Evolutionary conservation across 345 rosid species (phyloP).

Genomic region (Eucalyptus sideroxylon): DNA sequence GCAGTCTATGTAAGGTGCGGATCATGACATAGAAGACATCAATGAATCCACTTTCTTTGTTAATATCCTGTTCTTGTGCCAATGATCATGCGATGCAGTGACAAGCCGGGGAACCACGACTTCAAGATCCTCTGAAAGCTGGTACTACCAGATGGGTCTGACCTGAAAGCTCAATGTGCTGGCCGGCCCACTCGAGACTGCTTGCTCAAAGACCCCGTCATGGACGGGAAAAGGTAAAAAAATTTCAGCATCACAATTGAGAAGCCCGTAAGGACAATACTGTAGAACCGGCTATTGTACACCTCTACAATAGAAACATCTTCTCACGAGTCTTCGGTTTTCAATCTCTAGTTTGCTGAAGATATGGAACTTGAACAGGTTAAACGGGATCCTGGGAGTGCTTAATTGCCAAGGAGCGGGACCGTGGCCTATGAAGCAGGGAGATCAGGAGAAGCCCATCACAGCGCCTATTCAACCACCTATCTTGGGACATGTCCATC

Average conservation of each 20-base stretch:
- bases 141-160: constrained; percentile 48
- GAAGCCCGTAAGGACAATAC: not conserved
- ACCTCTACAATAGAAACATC: not conserved
- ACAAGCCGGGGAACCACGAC: constrained; percentile 33
- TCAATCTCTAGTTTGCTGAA: constrained; percentile 26
- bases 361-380: constrained; percentile 24
- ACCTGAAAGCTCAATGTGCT: constrained; percentile 42
- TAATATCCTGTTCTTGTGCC: not conserved
- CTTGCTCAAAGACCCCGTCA: constrained; percentile 38
- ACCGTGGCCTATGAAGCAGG: not conserved
- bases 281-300: not conserved
- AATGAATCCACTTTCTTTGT: not conserved
- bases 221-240: constrained; percentile 38
- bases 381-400: not conserved
- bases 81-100: not conserved
- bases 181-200: constrained; percentile 59
- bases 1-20: constrained; percentile 46
- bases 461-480: not conserved
- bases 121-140: constrained; percentile 34
- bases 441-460: not conserved
- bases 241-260: not conserved
- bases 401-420: constrained; percentile 6
- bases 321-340: not conserved
- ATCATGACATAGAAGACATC: not conserved
- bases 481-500: not conserved